A percentile compares a stretch with the other conserved stretches of the same genome.
Conservation (phyloP, 805 yeast species). For the Kuraishia borneana region DNA sequence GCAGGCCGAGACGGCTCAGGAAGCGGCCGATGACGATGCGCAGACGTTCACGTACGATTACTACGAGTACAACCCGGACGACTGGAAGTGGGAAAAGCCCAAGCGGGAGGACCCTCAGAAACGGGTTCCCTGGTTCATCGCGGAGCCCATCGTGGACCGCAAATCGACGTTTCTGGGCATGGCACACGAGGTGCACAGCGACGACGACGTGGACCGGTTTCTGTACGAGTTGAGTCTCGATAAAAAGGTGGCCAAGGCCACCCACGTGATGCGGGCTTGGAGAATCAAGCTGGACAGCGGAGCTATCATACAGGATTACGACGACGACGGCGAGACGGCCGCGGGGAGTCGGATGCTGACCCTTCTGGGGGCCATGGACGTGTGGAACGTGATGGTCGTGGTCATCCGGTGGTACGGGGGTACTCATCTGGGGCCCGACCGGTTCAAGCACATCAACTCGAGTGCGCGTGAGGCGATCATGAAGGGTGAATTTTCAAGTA, state of each 20-base stretch:
- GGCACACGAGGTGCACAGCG: conserved; percentile 49
- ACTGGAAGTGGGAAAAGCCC: conserved; percentile 1
- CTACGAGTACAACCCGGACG: not conserved
- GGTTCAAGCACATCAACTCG: conserved; percentile 87
- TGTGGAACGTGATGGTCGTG: conserved; percentile 74
- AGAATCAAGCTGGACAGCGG: conserved; percentile 52
- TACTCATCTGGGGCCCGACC: conserved; percentile 79
- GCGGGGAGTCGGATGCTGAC: conserved; percentile 86
- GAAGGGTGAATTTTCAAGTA: conserved; percentile 41
- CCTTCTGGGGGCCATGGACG: conserved; percentile 67
- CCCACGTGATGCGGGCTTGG: conserved; percentile 84
- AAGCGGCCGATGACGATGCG: conserved; percentile 2
- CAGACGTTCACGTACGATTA: conserved; percentile 14
- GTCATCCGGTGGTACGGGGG: conserved; percentile 95
- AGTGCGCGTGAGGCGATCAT: conserved; percentile 78
- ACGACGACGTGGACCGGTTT: conserved; percentile 51
- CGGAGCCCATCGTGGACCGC: conserved; percentile 73
- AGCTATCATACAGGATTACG: conserved; percentile 68
- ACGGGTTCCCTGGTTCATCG: conserved; percentile 50
- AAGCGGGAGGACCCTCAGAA: conserved; percentile 1
- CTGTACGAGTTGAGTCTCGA: conserved; percentile 49
- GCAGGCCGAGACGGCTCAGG: conserved; percentile 3
- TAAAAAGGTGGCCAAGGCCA: conserved; percentile 52
- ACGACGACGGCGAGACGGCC: conserved; percentile 96
- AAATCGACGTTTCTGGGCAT: conserved; percentile 80